Evolutionary conservation across 306 rosid genomes (phyloP).

Genomic region (Neltuma alba): DNA sequence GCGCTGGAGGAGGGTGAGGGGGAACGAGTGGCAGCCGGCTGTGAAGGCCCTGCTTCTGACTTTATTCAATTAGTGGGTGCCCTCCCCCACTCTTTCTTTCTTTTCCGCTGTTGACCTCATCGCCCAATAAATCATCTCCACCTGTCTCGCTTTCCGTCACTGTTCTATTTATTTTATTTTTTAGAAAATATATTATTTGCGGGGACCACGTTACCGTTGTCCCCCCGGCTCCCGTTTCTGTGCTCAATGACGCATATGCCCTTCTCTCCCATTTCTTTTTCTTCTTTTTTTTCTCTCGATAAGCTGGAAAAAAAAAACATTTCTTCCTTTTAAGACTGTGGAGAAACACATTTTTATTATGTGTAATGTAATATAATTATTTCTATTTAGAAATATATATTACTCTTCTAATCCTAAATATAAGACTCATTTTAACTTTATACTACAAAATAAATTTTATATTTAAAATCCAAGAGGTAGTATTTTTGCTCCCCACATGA

Average conservation of each 20-base stretch:
- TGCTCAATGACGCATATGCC: background rate
- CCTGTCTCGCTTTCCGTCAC: background rate
- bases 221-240: background rate
- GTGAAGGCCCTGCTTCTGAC: slow-evolving; percentile 10
- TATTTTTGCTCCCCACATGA: no score
- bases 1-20: background rate
- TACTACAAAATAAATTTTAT: no score
- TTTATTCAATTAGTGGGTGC: slow-evolving; percentile 14
- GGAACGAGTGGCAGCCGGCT: slow-evolving; percentile 4
- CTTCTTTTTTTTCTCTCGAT: no score
- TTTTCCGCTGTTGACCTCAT: slow-evolving; percentile 16
- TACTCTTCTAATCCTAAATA: no score
- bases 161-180: background rate
- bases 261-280: no score
- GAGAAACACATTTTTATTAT: no score
- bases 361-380: no score
- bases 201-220: slow-evolving; percentile 4
- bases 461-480: no score
- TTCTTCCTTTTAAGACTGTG: no score
- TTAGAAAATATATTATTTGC: background rate
- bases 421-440: no score
- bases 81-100: background rate
- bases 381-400: no score
- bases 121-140: background rate
- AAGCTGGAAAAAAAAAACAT: no score